Percentiles rank a stretch among this genome's conserved stretches.
Evolutionary conservation across 371 early-diverging fungal species (phyloP).

Genomic region (Mortierella sp.): DNA sequence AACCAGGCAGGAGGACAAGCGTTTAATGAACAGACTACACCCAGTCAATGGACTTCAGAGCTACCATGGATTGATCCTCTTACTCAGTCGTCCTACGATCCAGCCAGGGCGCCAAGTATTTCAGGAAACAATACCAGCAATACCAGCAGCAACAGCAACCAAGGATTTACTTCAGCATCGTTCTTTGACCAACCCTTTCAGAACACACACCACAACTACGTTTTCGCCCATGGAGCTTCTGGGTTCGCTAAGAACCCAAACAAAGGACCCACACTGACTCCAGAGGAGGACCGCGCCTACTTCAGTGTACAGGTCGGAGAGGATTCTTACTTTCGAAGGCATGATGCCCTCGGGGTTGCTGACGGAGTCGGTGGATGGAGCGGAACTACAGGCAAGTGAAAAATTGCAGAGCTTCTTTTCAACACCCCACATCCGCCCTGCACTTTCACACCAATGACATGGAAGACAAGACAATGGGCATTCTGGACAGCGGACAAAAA

Average conservation of each 20-base stretch:
- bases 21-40: constrained; percentile 23
- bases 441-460: neutral
- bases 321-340: constrained; percentile 83
- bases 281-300: constrained; percentile 80
- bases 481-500: neutral
- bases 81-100: constrained; percentile 34
- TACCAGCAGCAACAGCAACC: constrained; percentile 7
- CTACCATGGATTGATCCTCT: constrained; percentile 53
- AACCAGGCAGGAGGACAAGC: constrained; percentile 25
- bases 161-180: constrained; percentile 15
- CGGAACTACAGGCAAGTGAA: constrained; percentile 57
- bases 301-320: constrained; percentile 85
- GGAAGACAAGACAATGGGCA: neutral
- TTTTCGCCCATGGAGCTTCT: constrained; percentile 79
- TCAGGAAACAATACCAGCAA: neutral
- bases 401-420: constrained; percentile 14
- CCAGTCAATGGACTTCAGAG: constrained; percentile 41
- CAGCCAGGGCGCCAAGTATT: constrained; percentile 13
- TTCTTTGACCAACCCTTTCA: constrained; percentile 61
- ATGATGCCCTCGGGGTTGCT: constrained; percentile 86
- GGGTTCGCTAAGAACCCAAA: constrained; percentile 82
- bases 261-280: constrained; percentile 44
- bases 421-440: neutral
- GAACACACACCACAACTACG: constrained; percentile 66
- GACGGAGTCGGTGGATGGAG: constrained; percentile 91